Evolutionary conservation across 768 basidiomycete species (phyloP).

Genomic region (Holtermanniella nyarrowii): DNA sequence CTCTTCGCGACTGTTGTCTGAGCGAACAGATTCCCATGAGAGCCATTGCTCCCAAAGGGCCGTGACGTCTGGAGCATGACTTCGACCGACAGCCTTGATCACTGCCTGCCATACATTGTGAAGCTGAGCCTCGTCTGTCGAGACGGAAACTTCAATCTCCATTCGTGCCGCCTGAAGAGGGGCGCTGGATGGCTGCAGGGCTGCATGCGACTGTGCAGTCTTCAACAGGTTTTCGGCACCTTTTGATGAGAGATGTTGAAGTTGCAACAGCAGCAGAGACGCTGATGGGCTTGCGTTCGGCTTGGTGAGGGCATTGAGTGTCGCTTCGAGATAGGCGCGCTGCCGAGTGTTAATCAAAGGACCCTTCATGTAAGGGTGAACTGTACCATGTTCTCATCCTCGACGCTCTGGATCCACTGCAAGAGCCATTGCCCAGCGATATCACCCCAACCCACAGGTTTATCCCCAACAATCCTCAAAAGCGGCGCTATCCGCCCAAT

Average conservation of each 20-base stretch:
- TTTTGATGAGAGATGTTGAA: constrained; percentile 7
- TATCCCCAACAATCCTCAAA: background rate
- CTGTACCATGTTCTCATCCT: constrained; percentile 19
- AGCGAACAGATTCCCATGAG: background rate
- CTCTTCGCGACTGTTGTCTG: background rate
- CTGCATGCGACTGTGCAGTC: constrained; percentile 48
- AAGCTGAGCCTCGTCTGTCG: background rate
- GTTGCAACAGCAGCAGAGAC: constrained; percentile 22
- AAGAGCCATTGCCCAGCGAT: constrained; percentile 46
- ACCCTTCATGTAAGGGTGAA: constrained; percentile 32
- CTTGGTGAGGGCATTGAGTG: constrained; percentile 27
- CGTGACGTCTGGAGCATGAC: background rate
- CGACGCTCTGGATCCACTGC: constrained; percentile 45
- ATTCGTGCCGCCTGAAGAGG: constrained; percentile 52
- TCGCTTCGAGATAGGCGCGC: constrained; percentile 49
- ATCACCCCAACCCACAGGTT: constrained; percentile 42
- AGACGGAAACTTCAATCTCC: constrained; percentile 41
- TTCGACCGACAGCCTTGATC: constrained; percentile 3
- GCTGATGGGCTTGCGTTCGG: constrained; percentile 21
- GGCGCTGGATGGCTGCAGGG: constrained; percentile 40
- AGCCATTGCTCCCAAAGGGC: constrained; percentile 7
- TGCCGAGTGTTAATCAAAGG: constrained; percentile 25
- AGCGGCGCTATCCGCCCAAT: constrained; percentile 37
- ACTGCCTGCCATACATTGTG: constrained; percentile 7
- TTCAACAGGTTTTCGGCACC: constrained; percentile 39